Evolutionary conservation across 1,139 yeast species (phyloP).

Genomic region (Taiozyma sp.): DNA sequence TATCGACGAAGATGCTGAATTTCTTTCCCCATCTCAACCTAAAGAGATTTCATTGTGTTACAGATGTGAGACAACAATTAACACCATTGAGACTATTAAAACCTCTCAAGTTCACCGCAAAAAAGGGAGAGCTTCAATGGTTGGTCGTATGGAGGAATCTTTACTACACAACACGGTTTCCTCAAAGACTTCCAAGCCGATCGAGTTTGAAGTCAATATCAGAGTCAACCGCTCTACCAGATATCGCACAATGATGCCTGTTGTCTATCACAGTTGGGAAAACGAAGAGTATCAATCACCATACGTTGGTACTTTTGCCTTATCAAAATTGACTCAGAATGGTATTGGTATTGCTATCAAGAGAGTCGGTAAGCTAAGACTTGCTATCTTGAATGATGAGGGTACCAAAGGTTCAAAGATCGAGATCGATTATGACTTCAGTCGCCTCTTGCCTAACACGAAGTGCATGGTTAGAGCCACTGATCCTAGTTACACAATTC

Average conservation of each 20-base stretch:
- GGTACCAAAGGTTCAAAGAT: slow-evolving; percentile 33
- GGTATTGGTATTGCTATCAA: slow-evolving; percentile 14
- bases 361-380: slow-evolving; percentile 6
- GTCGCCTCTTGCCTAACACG: slow-evolving; percentile 25
- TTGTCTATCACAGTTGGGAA: neutral
- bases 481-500: slow-evolving; percentile 8
- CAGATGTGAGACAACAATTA: neutral
- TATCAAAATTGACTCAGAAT: slow-evolving; percentile 17
- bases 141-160: neutral
- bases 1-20: neutral
- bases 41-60: neutral
- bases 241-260: neutral
- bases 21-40: neutral
- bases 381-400: slow-evolving; percentile 32
- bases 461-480: slow-evolving; percentile 31
- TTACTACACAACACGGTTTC: neutral
- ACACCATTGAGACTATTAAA: neutral
- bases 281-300: slow-evolving; percentile 20
- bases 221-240: neutral
- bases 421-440: slow-evolving; percentile 33
- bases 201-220: neutral
- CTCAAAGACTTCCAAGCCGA: neutral
- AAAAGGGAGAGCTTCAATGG: neutral
- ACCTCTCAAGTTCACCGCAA: neutral
- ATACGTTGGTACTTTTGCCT: slow-evolving; percentile 34